Base-by-base conservation (phyloP, 352 stramenopile genomes). In the Pythium dissimile region DNA sequence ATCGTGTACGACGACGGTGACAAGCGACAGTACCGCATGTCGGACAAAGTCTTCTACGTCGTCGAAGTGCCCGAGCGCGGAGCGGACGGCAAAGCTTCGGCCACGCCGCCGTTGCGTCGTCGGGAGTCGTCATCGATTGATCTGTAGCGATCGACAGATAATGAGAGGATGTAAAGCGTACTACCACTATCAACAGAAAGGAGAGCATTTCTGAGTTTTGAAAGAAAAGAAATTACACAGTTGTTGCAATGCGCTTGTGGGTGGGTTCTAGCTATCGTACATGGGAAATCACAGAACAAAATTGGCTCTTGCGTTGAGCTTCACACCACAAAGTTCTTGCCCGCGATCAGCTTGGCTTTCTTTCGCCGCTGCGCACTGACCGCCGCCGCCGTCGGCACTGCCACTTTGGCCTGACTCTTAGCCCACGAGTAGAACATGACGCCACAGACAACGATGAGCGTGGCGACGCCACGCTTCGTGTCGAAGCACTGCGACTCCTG, bases 401-500 rank as follows among this genome's bases (percentile, higher is more conserved):
- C 44, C 16, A 38, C 5, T 32, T 73, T 82, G 37, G 73, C 61
- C 46, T 82, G 73, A 42, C 75, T 88, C 62, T 94, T 94, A 8
- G 84, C 82, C 79, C 76, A 94, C 51, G 84, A 94, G 67, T 94
- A 94, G 38, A 88, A 89, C 69, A 94, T 83, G 54, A 94, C 84
- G 18, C 84, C 84, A 21, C 75, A 81, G 28, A 89, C 68, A 11
- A 94, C 85, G 21, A 92, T 77, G 2, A 92, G 58, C n/a, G 85
- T 92, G 9, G 85, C 79, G 28, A 94, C 71, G 21, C 85, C 85
- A 20, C 85, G 79, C 50, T 89, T 89, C 18, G 80, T 88, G 57
- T 92, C 80, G 51, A 92, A 94, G 62, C 85, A 94, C 50, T 94
- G 83, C 27, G 82, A 92, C 58, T 94, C 82, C 69, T 94, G 85